A percentile compares a stretch with the other conserved stretches of the same genome.
Conservation (phyloP, 306 rosid species). For the Medicago ruthenica region DNA sequence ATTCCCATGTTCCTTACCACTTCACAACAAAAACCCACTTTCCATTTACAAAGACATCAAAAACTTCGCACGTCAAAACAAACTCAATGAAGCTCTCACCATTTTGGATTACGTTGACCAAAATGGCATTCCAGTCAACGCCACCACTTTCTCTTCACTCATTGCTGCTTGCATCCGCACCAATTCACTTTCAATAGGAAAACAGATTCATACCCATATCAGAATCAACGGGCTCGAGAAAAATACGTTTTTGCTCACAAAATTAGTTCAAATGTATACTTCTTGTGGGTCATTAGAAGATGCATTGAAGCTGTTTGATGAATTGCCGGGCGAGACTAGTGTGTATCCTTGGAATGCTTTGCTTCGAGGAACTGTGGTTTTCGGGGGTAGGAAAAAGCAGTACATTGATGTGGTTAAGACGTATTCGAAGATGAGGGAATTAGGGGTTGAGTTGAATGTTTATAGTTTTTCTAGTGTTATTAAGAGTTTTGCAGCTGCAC, state of each 20-base stretch:
- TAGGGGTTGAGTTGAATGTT: conserved; percentile 23
- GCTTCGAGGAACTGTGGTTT: conserved; percentile 16
- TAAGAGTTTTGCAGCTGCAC: conserved; percentile 1
- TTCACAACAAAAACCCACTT: conserved; percentile 14
- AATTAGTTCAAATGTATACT: conserved; percentile 19
- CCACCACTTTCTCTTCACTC: conserved; percentile 14
- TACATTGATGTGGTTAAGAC: conserved; percentile 7
- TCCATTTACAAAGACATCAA: conserved; percentile 20
- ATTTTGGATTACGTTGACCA: conserved; percentile 25
- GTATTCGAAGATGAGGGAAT: conserved; percentile 25
- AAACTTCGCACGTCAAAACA: conserved; percentile 17
- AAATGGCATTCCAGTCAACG: conserved; percentile 13
- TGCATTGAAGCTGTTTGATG: conserved; percentile 22
- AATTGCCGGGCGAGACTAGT: not conserved
- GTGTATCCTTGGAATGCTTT: conserved; percentile 28
- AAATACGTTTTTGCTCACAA: not conserved
- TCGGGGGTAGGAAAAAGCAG: not conserved
- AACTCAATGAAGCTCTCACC: conserved; percentile 22
- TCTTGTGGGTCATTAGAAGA: conserved; percentile 3
- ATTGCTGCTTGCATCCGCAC: conserved; percentile 18
- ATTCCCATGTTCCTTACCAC: conserved; percentile 20
- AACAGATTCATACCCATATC: conserved; percentile 7
- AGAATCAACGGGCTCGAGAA: not conserved
- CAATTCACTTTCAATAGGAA: not conserved
- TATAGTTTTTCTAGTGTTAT: conserved; percentile 13